Conservation (phyloP, 192 early-diverging fungal genomes). For the Backusella luteola region DNA sequence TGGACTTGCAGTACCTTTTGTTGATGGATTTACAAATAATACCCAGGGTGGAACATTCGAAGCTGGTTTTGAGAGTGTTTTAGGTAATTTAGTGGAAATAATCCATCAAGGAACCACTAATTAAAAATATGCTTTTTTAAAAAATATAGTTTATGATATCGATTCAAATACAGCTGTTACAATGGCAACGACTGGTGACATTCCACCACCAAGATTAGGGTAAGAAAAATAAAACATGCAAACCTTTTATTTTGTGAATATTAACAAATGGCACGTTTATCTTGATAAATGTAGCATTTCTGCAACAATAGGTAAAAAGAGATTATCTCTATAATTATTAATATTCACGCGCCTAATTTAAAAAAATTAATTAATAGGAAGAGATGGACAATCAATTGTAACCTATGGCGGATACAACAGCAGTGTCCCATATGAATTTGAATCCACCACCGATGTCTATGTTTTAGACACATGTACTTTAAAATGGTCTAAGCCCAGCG, state of each 20-base stretch:
- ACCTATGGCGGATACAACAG: constrained; percentile 6
- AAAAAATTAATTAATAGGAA: background rate
- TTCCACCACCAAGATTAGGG: constrained; percentile 8
- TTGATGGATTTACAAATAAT: background rate
- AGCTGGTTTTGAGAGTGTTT: constrained; percentile 19
- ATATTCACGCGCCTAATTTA: background rate
- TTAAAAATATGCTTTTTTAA: background rate
- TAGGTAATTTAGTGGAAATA: background rate
- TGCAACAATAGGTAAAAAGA: constrained; percentile 10
- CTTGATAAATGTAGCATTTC: constrained; percentile 14
- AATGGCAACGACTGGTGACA: constrained; percentile 20
- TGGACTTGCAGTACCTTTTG: background rate
- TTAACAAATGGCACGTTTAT: background rate
- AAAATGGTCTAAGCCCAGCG: constrained; percentile 9
- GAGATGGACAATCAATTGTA: constrained; percentile 25
- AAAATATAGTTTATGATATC: constrained; percentile 17
- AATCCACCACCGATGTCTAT: constrained; percentile 6
- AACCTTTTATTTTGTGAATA: background rate
- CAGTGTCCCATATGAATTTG: background rate
- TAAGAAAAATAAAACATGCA: background rate
- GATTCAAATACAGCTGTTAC: background rate
- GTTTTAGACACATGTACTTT: constrained; percentile 26
- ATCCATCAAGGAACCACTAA: background rate
- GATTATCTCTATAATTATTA: background rate
- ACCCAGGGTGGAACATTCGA: background rate